These are phyloP conservation scores for Sporothrix protearum DNA, from an alignment of 2,329 filamentous ascomycete species.

Conservation along the genomic window DNA sequence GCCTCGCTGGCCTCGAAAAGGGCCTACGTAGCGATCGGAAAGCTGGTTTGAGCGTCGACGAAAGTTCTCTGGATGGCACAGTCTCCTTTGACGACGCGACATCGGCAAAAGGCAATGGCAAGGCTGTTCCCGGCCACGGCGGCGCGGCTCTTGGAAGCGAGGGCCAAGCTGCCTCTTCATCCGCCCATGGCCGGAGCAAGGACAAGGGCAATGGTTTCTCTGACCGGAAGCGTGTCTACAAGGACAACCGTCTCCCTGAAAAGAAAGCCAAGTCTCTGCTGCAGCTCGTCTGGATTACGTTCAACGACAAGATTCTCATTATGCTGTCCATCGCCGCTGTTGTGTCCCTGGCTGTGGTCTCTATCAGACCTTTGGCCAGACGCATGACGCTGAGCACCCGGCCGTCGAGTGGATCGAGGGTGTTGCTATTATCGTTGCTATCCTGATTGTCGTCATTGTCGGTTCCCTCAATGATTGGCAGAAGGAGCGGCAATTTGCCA, in stretches of 20 bases:
- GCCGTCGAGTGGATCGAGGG: slow-evolving; percentile 76
- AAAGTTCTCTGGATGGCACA: slow-evolving; percentile 60
- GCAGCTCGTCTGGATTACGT: slow-evolving; percentile 75
- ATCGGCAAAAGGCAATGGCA: slow-evolving; percentile 40
- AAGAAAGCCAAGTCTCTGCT: slow-evolving; percentile 71
- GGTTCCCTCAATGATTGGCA: slow-evolving; percentile 77
- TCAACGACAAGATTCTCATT: slow-evolving; percentile 78
- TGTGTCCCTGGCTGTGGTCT: slow-evolving; percentile 72
- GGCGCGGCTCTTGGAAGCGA: slow-evolving; percentile 26
- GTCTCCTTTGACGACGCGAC: slow-evolving; percentile 69
- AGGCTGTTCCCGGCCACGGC: slow-evolving; percentile 33
- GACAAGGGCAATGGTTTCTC: slow-evolving; percentile 39
- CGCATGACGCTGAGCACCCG: slow-evolving; percentile 50
- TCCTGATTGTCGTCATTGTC: slow-evolving; percentile 71
- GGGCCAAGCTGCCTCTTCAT: slow-evolving; percentile 27
- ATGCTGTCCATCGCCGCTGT: slow-evolving; percentile 66
- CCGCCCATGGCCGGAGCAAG: slow-evolving; percentile 21
- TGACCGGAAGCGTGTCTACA: slow-evolving; percentile 67
- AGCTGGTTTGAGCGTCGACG: slow-evolving; percentile 73
- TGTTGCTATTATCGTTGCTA: slow-evolving; percentile 77
- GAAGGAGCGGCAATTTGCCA: slow-evolving; percentile 76
- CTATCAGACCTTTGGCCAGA: slow-evolving; percentile 66
- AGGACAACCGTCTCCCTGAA: slow-evolving; percentile 68
- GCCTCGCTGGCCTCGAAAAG: slow-evolving; percentile 71
- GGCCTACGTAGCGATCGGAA: slow-evolving; percentile 70